Conservation (phyloP, 2,329 filamentous ascomycete species). For the Lithohypha guttulata region DNA sequence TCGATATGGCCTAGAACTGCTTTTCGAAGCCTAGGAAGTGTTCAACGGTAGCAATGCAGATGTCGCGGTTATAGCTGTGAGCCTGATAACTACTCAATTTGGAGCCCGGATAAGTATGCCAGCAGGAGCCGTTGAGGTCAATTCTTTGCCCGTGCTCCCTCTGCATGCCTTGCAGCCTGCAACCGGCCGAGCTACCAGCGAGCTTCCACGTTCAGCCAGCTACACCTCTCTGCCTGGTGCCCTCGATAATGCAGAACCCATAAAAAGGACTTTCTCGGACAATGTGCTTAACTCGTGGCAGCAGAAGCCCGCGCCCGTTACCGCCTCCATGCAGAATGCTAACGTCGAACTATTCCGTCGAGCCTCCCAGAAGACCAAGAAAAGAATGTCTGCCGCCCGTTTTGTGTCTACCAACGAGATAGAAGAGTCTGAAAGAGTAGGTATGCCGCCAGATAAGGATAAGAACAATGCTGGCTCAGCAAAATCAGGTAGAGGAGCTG, state of each 20-base stretch:
- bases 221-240: constrained; percentile 44
- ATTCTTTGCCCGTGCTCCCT: constrained; percentile 15
- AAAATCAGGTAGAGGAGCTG: constrained; percentile 26
- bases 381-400: constrained; percentile 24
- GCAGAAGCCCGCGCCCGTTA: constrained; percentile 13
- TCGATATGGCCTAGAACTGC: too few relatives aligned
- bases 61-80: background rate
- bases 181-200: constrained; percentile 10
- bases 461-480: constrained; percentile 11
- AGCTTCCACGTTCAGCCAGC: constrained; percentile 46
- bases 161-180: constrained; percentile 14
- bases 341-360: constrained; percentile 20
- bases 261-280: constrained; percentile 43
- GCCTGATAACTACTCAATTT: too few relatives aligned
- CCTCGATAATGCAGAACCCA: constrained; percentile 27
- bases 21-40: too few relatives aligned
- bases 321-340: constrained; percentile 13
- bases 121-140: constrained; percentile 2
- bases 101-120: constrained; percentile 2
- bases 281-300: constrained; percentile 28
- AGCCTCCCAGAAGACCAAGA: constrained; percentile 21
- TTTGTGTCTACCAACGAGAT: constrained; percentile 27
- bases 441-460: constrained; percentile 16
- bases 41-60: too few relatives aligned
- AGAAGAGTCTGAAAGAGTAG: constrained; percentile 27